Evolutionary conservation across 768 basidiomycete species (phyloP).

Genomic region (Kwoniella heveanensis): DNA sequence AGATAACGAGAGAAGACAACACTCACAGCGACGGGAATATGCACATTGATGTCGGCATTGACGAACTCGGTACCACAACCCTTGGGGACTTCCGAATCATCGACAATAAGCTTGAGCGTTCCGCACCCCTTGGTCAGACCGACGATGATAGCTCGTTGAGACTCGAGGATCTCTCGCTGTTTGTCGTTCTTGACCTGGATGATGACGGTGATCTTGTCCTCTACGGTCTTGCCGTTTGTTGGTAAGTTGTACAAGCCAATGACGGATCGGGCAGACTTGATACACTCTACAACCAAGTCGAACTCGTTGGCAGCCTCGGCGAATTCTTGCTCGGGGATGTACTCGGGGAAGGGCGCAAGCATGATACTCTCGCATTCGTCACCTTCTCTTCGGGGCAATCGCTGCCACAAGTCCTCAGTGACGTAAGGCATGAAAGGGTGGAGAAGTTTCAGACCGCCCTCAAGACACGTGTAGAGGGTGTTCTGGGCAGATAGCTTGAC

Average conservation of each 20-base stretch:
- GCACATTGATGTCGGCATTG: constrained; percentile 70
- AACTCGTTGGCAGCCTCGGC: constrained; percentile 79
- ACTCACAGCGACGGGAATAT: constrained; percentile 81
- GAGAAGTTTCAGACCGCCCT: constrained; percentile 81
- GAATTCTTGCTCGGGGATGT: constrained; percentile 58
- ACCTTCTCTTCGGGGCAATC: constrained; percentile 79
- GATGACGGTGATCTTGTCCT: constrained; percentile 64
- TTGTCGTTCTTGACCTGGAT: constrained; percentile 68
- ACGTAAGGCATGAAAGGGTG: constrained; percentile 99
- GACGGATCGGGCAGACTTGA: constrained; percentile 79
- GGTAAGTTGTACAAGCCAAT: constrained; percentile 85
- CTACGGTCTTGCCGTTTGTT: constrained; percentile 54
- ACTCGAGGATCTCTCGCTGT: constrained; percentile 69
- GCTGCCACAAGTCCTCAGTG: constrained; percentile 98
- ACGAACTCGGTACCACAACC: constrained; percentile 87
- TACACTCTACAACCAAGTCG: constrained; percentile 75
- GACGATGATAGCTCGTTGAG: constrained; percentile 73
- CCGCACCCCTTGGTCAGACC: constrained; percentile 88
- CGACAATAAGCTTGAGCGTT: constrained; percentile 68
- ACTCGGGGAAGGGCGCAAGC: constrained; percentile 77
- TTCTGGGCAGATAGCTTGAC: constrained; percentile 84
- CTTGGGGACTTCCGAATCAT: constrained; percentile 70
- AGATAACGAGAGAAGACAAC: neutral
- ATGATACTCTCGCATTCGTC: constrained; percentile 86
- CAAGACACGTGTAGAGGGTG: constrained; percentile 92